Percentiles rank a stretch among this genome's conserved stretches.
These are phyloP conservation scores for Arabis hirsuta DNA, from an alignment of 345 rosid species.

Conservation along the genomic window DNA sequence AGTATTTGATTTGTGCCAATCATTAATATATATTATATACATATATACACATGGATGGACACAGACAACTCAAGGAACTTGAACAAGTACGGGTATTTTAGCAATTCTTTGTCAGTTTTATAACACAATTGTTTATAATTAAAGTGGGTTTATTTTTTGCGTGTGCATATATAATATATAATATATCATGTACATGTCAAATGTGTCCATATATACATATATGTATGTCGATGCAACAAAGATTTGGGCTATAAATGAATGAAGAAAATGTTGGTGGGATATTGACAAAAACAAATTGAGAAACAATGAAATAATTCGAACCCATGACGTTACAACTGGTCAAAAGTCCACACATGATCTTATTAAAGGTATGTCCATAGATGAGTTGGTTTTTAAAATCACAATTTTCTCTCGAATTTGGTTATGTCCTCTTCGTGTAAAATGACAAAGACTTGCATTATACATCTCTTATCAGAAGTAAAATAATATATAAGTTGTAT, in stretches of 20 bases:
- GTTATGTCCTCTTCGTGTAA: neutral
- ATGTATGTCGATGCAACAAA: slow-evolving; percentile 39
- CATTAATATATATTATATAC: neutral
- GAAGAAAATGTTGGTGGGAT: slow-evolving; percentile 45
- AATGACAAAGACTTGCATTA: slow-evolving; percentile 6
- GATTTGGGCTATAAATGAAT: slow-evolving; percentile 41
- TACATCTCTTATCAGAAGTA: too few species aligned
- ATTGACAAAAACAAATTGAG: slow-evolving; percentile 34
- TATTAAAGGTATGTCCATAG: slow-evolving; percentile 36
- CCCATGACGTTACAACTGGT: slow-evolving; percentile 48
- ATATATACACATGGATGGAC: slow-evolving; percentile 25
- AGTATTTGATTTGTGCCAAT: slow-evolving; percentile 18
- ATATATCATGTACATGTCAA: slow-evolving; percentile 7
- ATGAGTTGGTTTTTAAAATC: slow-evolving; percentile 34
- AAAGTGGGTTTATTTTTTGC: neutral
- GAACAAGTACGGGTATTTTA: slow-evolving; percentile 15
- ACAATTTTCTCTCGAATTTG: slow-evolving; percentile 16
- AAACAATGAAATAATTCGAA: slow-evolving; percentile 36
- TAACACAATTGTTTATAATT: slow-evolving; percentile 12
- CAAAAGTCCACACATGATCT: slow-evolving; percentile 45
- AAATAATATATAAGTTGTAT: too few species aligned
- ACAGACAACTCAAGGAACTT: slow-evolving; percentile 25
- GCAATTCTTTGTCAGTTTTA: slow-evolving; percentile 20
- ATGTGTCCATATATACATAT: slow-evolving; percentile 1
- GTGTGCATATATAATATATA: slow-evolving; percentile 23